Conservation (phyloP, 371 early-diverging fungal species). For the Funneliformis caledonium region DNA sequence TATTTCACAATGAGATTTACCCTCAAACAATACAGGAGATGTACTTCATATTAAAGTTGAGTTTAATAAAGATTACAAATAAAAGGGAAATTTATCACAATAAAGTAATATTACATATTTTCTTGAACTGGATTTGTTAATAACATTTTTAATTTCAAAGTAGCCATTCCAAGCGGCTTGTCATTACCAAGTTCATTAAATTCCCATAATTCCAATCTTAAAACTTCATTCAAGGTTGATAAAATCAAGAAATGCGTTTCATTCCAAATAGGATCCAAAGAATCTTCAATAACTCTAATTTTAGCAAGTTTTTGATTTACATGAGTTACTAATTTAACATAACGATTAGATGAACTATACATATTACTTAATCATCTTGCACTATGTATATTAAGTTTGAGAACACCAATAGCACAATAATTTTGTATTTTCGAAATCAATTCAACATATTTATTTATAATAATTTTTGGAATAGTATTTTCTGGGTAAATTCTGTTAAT, state of each 20-base stretch:
- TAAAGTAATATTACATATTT: slow-evolving; percentile 31
- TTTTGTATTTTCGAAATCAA: too few relatives aligned
- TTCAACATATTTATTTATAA: too few relatives aligned
- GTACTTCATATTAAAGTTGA: slow-evolving; percentile 1
- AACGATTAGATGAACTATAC: slow-evolving; percentile 84
- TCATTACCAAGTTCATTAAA: slow-evolving; percentile 67
- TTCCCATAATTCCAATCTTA: slow-evolving; percentile 80
- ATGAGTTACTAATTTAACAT: slow-evolving; percentile 67
- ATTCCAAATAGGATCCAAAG: slow-evolving; percentile 87
- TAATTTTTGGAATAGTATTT: too few relatives aligned
- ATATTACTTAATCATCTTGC: slow-evolving; percentile 76
- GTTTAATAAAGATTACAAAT: neutral
- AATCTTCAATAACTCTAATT: slow-evolving; percentile 72
- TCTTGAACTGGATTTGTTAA: slow-evolving; percentile 46
- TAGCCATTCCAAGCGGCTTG: slow-evolving; percentile 66
- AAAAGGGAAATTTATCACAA: neutral
- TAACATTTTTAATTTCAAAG: slow-evolving; percentile 38
- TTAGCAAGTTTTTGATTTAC: slow-evolving; percentile 59
- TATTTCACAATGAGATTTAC: slow-evolving; percentile 36
- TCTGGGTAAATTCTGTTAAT: too few relatives aligned
- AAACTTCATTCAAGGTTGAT: slow-evolving; percentile 64
- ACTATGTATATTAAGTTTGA: slow-evolving; percentile 79
- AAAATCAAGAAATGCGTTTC: slow-evolving; percentile 76
- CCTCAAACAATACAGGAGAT: slow-evolving; percentile 14
- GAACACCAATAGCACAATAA: slow-evolving; percentile 84